phyloP scores from a whole-genome alignment of 192 early-diverging fungal genomes.

The Coemansia sp. region DNA sequence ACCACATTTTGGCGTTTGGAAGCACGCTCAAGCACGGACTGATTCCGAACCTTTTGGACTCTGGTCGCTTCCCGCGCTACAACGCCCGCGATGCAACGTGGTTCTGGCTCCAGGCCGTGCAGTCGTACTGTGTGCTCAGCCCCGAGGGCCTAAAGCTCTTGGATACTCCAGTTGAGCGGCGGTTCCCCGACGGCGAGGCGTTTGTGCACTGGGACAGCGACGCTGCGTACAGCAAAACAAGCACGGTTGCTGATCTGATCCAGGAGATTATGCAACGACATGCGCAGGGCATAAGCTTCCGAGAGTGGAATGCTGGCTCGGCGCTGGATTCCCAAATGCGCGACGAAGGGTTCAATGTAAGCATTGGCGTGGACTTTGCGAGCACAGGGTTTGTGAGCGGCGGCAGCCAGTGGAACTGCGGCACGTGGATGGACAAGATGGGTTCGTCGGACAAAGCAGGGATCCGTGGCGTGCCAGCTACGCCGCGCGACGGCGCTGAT shows the following conservation, averaged over 20 bases:
- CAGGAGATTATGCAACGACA: conserved; percentile 91
- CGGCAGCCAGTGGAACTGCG: conserved; percentile 92
- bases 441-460: conserved; percentile 93
- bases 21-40: conserved; percentile 89
- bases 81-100: conserved; percentile 96
- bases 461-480: conserved; percentile 86
- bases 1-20: conserved; percentile 90
- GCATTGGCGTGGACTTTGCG: conserved; percentile 69
- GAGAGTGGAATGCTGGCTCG: conserved; percentile 93
- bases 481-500: conserved; percentile 87
- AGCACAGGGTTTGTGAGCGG: conserved; percentile 79
- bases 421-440: conserved; percentile 99
- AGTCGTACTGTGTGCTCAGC: conserved; percentile 73
- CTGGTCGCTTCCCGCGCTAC: conserved; percentile 80
- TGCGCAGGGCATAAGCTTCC: conserved; percentile 84
- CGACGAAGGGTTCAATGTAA: conserved; percentile 84
- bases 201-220: conserved; percentile 70
- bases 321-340: conserved; percentile 89
- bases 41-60: conserved; percentile 95
- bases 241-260: conserved; percentile 82
- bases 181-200: conserved; percentile 76
- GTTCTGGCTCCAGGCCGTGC: conserved; percentile 93
- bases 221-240: conserved; percentile 61
- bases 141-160: conserved; percentile 81
- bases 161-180: conserved; percentile 65